Evolutionary conservation across 1,284 basidiomycete species (phyloP).

Genomic region (Vanrija humicola): DNA sequence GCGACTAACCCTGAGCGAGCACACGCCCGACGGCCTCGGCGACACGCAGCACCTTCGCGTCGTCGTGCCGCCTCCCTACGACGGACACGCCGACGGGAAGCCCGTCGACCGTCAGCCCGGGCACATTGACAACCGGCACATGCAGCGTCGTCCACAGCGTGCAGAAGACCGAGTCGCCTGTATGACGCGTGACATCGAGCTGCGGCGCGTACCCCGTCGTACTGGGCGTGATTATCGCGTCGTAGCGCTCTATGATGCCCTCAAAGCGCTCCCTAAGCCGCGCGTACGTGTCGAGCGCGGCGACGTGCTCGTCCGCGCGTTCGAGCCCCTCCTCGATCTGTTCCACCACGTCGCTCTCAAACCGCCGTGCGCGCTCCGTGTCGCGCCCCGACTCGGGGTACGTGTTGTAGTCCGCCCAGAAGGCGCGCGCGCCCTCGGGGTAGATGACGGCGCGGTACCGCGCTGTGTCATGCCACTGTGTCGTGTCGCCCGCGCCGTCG

Average conservation of each 20-base stretch:
- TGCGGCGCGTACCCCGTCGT: constrained; percentile 25
- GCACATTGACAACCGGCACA: constrained; percentile 28
- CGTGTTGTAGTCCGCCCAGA: constrained; percentile 21
- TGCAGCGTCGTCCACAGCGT: constrained; percentile 32
- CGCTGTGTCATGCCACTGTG: constrained; percentile 17
- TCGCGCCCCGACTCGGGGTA: neutral
- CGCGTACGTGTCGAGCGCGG: constrained; percentile 28
- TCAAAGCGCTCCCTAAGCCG: constrained; percentile 24
- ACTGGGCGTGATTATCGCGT: constrained; percentile 26
- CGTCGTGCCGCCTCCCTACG: constrained; percentile 21
- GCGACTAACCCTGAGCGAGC: too few species aligned
- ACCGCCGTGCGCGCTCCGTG: neutral
- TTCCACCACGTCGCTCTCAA: constrained; percentile 20
- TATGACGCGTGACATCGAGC: constrained; percentile 20
- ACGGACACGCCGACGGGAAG: constrained; percentile 29
- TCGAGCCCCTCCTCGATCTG: constrained; percentile 20
- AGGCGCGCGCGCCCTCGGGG: constrained; percentile 23
- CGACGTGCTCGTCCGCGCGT: constrained; percentile 15
- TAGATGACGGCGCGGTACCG: constrained; percentile 14
- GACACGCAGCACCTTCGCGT: constrained; percentile 7
- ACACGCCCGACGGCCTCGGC: neutral
- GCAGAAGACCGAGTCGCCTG: constrained; percentile 29
- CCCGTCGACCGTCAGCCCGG: constrained; percentile 22
- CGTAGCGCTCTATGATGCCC: constrained; percentile 22
- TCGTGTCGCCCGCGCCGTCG: constrained; percentile 6